Conservation (phyloP, 768 basidiomycete genomes). For the Naematelia encephala region DNA sequence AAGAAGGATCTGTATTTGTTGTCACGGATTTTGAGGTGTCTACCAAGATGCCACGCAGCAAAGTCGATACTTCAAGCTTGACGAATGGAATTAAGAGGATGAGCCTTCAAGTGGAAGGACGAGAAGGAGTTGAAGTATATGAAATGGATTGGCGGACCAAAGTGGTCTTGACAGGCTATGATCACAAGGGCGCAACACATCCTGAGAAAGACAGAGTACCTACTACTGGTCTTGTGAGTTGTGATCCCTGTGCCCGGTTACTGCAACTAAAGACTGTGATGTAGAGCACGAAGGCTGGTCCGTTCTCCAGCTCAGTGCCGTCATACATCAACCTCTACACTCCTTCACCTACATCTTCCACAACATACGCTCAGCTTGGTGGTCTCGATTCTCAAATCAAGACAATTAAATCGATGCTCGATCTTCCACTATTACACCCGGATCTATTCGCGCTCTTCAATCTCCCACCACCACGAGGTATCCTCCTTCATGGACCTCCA, state of each 20-base stretch:
- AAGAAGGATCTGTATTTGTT: constrained; percentile 8
- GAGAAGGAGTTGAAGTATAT: constrained; percentile 10
- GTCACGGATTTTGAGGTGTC: constrained; percentile 13
- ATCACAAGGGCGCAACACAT: background rate
- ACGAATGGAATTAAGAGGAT: constrained; percentile 16
- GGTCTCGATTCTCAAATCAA: constrained; percentile 83
- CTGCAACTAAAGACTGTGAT: no score
- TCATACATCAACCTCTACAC: constrained; percentile 50
- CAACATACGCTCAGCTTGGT: constrained; percentile 77
- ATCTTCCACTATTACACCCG: constrained; percentile 78
- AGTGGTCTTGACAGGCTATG: constrained; percentile 11
- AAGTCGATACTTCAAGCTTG: constrained; percentile 8
- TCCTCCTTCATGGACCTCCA: constrained; percentile 90
- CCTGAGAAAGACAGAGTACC: background rate
- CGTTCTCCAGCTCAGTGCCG: constrained; percentile 26
- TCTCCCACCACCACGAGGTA: constrained; percentile 92
- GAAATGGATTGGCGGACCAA: constrained; percentile 37
- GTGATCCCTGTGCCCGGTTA: no score
- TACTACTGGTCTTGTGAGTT: no score
- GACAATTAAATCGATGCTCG: constrained; percentile 78
- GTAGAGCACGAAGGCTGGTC: background rate
- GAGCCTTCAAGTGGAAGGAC: constrained; percentile 10
- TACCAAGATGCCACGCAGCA: background rate
- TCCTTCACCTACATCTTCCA: constrained; percentile 31
- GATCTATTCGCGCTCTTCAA: constrained; percentile 76